Percentiles rank a stretch among this genome's conserved stretches.
Conservation (phyloP, 2,329 filamentous ascomycete species). For the Balansia obtecta region DNA sequence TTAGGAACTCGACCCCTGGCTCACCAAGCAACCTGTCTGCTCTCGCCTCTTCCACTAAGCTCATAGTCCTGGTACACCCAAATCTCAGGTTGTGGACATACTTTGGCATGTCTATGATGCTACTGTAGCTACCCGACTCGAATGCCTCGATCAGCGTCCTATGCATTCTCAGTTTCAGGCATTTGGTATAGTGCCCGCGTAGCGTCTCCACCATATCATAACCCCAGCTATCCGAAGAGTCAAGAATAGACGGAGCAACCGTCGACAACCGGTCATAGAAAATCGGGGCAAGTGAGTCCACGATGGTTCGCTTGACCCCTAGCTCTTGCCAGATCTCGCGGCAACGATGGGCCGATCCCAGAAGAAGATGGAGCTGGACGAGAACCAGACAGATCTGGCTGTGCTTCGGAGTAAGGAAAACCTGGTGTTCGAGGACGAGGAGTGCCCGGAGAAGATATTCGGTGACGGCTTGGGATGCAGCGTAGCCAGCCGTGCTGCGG, state of each 20-base stretch:
- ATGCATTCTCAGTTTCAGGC: constrained; percentile 33
- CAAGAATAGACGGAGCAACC: constrained; percentile 30
- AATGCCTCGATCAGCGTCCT: constrained; percentile 33
- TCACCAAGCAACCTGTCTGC: constrained; percentile 30
- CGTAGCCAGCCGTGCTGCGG: constrained; percentile 3
- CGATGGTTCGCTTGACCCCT: constrained; percentile 43
- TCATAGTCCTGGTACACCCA: constrained; percentile 41
- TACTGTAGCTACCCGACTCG: constrained; percentile 36
- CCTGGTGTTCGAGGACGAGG: constrained; percentile 36
- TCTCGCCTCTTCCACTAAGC: constrained; percentile 37
- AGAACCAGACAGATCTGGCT: constrained; percentile 36
- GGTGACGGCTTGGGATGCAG: constrained; percentile 10
- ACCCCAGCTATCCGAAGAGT: constrained; percentile 19
- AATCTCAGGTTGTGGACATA: constrained; percentile 31
- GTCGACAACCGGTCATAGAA: constrained; percentile 44
- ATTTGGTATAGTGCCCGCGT: constrained; percentile 31
- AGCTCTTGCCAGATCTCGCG: constrained; percentile 36
- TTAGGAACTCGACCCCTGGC: constrained; percentile 27
- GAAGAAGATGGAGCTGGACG: constrained; percentile 36
- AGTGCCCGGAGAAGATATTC: constrained; percentile 34
- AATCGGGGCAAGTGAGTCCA: constrained; percentile 41
- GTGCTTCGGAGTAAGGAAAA: constrained; percentile 31
- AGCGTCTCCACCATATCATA: constrained; percentile 29
- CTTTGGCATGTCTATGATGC: constrained; percentile 33
- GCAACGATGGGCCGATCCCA: constrained; percentile 36